phyloP scores from a whole-genome alignment of 441 rosid species.

The Mallotus japonicus region DNA sequence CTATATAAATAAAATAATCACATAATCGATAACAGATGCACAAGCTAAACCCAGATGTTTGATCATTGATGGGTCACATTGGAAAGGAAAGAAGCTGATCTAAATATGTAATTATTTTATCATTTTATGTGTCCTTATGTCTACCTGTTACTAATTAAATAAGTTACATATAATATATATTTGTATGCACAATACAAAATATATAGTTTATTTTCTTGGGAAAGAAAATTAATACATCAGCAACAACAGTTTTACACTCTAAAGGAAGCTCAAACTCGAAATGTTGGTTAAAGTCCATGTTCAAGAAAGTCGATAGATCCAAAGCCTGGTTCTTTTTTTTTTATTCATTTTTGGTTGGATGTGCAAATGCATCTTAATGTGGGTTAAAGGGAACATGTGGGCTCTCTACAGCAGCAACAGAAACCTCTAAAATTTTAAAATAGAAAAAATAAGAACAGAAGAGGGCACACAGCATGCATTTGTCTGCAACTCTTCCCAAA shows the following conservation, averaged over 20 bases:
- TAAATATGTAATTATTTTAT: conserved; percentile 11
- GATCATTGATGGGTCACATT: conserved; percentile 33
- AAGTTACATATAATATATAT: not conserved
- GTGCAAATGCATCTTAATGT: too few species aligned
- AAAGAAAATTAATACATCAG: conserved; percentile 38
- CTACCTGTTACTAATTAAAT: not conserved
- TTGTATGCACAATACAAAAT: not conserved
- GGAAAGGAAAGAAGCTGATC: conserved; percentile 38
- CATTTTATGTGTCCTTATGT: not conserved
- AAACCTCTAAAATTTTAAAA: conserved; percentile 4
- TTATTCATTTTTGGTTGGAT: not conserved
- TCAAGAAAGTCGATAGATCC: conserved; percentile 50
- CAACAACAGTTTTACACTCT: conserved; percentile 29
- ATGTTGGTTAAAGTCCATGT: conserved; percentile 26
- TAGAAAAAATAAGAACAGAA: conserved; percentile 4
- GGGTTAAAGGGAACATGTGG: conserved; percentile 47
- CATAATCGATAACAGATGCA: conserved; percentile 15
- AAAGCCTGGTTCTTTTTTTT: conserved; percentile 36
- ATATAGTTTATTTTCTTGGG: conserved; percentile 29
- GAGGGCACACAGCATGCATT: conserved; percentile 38
- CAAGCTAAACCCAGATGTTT: conserved; percentile 26
- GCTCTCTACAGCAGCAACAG: conserved; percentile 44
- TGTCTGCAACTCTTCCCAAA: conserved; percentile 28
- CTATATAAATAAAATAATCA: conserved; percentile 7
- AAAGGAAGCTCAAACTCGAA: conserved; percentile 31